These are phyloP conservation scores for Cynara cardunculus DNA, from an alignment of 129 eudicot genomes.

Conservation along the genomic window DNA sequence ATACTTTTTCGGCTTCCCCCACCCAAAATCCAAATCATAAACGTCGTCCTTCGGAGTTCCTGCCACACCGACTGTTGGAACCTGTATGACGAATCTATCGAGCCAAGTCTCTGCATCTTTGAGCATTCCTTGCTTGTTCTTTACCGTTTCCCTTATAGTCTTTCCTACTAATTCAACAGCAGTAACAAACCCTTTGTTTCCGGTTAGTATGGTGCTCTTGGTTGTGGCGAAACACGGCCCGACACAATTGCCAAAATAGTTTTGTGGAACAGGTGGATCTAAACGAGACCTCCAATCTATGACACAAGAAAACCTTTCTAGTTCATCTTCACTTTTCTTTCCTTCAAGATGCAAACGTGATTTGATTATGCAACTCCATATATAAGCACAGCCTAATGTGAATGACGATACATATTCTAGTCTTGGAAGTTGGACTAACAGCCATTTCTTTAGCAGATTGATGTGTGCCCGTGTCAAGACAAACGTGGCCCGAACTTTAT, in stretches of 20 bases:
- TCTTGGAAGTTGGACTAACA: conserved; percentile 22
- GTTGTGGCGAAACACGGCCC: background rate
- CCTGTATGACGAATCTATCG: too few relatives aligned
- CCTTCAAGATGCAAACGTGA: conserved; percentile 11
- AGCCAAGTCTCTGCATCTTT: conserved; percentile 15
- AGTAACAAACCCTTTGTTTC: conserved; percentile 21
- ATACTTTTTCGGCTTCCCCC: conserved; percentile 37
- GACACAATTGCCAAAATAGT: background rate
- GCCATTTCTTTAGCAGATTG: conserved; percentile 24
- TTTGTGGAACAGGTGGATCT: background rate
- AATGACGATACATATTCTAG: conserved; percentile 36
- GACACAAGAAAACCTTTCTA: conserved; percentile 7
- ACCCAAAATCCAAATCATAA: conserved; percentile 46
- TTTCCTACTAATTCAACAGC: conserved; percentile 20
- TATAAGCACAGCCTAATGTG: conserved; percentile 23
- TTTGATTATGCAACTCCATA: conserved; percentile 48
- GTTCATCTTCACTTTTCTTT: background rate
- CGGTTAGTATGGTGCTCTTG: background rate
- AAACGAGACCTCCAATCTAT: conserved; percentile 19
- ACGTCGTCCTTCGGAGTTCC: conserved; percentile 36
- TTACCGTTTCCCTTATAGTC: conserved; percentile 2
- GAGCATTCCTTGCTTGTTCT: conserved; percentile 11
- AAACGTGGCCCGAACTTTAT: conserved; percentile 36
- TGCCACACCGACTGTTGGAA: conserved; percentile 25
- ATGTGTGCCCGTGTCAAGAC: conserved; percentile 21